Conservation (phyloP, 169 alveolate genomes). For the Plasmodium knowlesi region DNA sequence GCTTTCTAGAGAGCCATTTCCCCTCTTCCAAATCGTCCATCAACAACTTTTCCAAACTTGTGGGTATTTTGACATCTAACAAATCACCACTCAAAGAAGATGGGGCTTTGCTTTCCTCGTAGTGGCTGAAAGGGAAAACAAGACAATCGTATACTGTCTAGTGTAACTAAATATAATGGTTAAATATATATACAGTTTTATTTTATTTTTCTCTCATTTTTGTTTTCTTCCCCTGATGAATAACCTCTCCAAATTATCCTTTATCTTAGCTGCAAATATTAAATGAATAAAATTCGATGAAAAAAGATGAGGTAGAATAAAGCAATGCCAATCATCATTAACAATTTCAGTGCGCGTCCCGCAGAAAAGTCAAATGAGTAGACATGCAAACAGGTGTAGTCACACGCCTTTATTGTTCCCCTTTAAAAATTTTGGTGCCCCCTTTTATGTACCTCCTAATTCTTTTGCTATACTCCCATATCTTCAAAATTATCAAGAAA, state of each 20-base stretch:
- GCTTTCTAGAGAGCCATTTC: constrained; percentile 56
- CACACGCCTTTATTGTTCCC: background rate
- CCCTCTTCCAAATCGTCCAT: constrained; percentile 65
- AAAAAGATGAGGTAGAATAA: constrained; percentile 3
- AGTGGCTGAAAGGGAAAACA: constrained; percentile 21
- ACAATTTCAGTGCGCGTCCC: background rate
- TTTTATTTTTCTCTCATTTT: background rate
- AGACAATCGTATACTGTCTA: background rate
- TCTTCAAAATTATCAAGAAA: constrained; percentile 8
- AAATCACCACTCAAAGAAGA: constrained; percentile 58
- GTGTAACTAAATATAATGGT: background rate
- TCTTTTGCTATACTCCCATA: constrained; percentile 41
- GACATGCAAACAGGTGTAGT: background rate
- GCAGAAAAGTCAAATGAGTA: background rate
- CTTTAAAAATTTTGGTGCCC: background rate
- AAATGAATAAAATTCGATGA: background rate
- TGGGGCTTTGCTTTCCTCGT: constrained; percentile 40
- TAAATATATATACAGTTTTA: background rate
- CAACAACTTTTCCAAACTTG: constrained; percentile 27
- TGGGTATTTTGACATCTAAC: constrained; percentile 45
- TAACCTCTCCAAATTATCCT: constrained; percentile 56
- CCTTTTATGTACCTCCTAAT: constrained; percentile 45
- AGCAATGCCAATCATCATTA: background rate
- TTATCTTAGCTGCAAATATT: constrained; percentile 13
- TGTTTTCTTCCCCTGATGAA: background rate